These are phyloP conservation scores for Linnemannia zychae DNA, from an alignment of 192 early-diverging fungal species.

Conservation along the genomic window DNA sequence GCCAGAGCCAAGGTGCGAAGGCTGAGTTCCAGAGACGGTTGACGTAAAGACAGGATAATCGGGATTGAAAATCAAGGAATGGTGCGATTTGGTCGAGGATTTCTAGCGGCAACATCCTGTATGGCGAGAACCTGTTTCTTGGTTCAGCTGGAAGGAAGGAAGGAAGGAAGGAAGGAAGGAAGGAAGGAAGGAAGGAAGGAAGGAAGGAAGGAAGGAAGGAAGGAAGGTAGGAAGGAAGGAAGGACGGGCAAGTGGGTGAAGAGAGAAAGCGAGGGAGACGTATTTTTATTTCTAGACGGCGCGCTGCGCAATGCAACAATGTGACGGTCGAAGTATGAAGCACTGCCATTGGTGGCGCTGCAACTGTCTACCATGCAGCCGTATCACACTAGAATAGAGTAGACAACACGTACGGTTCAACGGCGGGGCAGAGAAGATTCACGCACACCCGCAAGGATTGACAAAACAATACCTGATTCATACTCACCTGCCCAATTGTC, in stretches of 20 bases:
- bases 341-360: too few relatives aligned
- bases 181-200: neutral
- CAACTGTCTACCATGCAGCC: too few relatives aligned
- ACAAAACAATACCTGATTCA: neutral
- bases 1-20: neutral
- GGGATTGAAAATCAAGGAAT: neutral
- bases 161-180: too few relatives aligned
- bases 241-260: too few relatives aligned
- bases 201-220: neutral
- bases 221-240: neutral
- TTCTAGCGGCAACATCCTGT: neutral
- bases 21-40: neutral
- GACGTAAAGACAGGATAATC: neutral
- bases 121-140: too few relatives aligned
- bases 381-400: neutral
- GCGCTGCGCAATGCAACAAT: too few relatives aligned
- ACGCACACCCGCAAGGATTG: neutral
- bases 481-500: neutral
- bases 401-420: neutral
- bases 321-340: too few relatives aligned
- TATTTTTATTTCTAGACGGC: too few relatives aligned
- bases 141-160: too few relatives aligned
- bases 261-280: too few relatives aligned
- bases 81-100: neutral
- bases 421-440: neutral